These are phyloP conservation scores for Xanthoconium stramineum DNA, from an alignment of 768 basidiomycete genomes.

Conservation along the genomic window DNA sequence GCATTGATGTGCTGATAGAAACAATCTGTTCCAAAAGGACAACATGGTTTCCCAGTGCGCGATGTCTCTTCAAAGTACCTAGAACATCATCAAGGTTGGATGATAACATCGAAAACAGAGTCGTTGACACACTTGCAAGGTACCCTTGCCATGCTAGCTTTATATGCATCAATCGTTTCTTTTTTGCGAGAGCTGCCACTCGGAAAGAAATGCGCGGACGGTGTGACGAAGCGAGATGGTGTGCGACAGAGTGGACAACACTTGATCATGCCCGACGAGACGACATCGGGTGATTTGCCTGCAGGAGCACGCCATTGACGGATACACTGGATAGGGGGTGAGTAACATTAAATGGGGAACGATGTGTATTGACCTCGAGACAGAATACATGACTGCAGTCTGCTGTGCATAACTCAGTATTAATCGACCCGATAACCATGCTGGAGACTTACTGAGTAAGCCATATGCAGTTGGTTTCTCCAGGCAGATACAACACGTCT, in stretches of 20 bases:
- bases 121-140: constrained; percentile 55
- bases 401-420: constrained; percentile 35
- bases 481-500: constrained; percentile 68
- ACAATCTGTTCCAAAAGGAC: constrained; percentile 79
- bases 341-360: neutral
- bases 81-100: neutral
- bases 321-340: constrained; percentile 54
- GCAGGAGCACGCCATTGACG: constrained; percentile 70
- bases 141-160: constrained; percentile 67
- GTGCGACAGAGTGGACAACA: constrained; percentile 77
- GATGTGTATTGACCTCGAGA: constrained; percentile 43
- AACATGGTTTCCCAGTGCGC: constrained; percentile 46
- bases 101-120: neutral
- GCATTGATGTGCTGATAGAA: constrained; percentile 71
- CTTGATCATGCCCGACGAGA: constrained; percentile 61
- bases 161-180: constrained; percentile 54
- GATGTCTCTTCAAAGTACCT: constrained; percentile 65
- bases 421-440: neutral
- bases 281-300: constrained; percentile 48
- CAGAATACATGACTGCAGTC: constrained; percentile 82
- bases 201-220: constrained; percentile 66
- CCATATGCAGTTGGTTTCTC: constrained; percentile 71
- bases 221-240: constrained; percentile 64
- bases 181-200: constrained; percentile 53
- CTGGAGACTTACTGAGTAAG: constrained; percentile 50